These are phyloP conservation scores for Trichoderma citrinoviride DNA, from an alignment of 2,329 filamentous ascomycete genomes.

Conservation along the genomic window DNA sequence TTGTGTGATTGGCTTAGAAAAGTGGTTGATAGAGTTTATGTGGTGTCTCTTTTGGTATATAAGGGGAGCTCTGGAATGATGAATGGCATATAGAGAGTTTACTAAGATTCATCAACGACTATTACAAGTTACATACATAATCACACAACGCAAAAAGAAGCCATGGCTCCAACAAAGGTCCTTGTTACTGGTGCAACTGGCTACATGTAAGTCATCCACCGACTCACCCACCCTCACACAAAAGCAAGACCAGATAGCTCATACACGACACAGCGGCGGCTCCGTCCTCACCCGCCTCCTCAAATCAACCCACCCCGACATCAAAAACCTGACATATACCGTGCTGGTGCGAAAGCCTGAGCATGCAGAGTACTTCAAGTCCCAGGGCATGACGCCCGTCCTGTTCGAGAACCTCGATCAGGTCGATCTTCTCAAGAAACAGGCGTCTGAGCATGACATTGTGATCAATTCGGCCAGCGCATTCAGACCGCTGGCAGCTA, in stretches of 20 bases:
- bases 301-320: conserved; percentile 24
- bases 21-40: neutral
- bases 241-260: too few relatives aligned
- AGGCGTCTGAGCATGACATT: conserved; percentile 33
- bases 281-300: conserved; percentile 28
- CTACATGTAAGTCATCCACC: conserved; percentile 27
- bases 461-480: conserved; percentile 45
- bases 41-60: neutral
- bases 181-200: conserved; percentile 32
- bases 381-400: conserved; percentile 27
- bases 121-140: neutral
- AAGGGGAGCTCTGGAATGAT: neutral
- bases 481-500: conserved; percentile 38
- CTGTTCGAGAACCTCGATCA: conserved; percentile 30
- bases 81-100: neutral
- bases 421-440: conserved; percentile 23
- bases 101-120: neutral
- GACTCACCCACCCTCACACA: too few relatives aligned
- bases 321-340: conserved; percentile 26
- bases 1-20: neutral
- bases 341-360: conserved; percentile 31
- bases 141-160: neutral
- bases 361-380: conserved; percentile 27
- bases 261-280: conserved; percentile 26
- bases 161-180: conserved; percentile 26